A percentile compares a stretch with the other conserved stretches of the same genome.
Conservation (phyloP, 2,329 filamentous ascomycete genomes). For the Nannizziopsis barbatae region DNA sequence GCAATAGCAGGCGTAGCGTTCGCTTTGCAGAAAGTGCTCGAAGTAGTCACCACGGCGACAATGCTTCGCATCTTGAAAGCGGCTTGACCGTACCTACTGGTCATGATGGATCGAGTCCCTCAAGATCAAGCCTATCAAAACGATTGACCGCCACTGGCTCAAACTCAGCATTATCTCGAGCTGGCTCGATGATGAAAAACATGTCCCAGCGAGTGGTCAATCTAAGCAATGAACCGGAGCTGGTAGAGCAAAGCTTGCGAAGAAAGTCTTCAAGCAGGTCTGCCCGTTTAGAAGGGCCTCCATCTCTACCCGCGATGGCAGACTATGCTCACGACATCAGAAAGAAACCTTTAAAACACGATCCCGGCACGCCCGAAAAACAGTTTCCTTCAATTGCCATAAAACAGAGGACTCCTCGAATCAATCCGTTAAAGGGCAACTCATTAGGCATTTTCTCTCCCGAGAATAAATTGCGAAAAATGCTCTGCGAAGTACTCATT, state of each 20-base stretch:
- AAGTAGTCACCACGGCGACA: constrained; percentile 46
- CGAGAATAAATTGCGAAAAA: constrained; percentile 60
- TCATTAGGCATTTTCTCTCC: constrained; percentile 75
- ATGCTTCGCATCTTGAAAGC: constrained; percentile 50
- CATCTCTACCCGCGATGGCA: constrained; percentile 38
- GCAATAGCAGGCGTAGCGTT: constrained; percentile 39
- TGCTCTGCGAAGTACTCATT: constrained; percentile 72
- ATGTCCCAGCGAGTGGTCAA: constrained; percentile 99
- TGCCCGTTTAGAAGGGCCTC: constrained; percentile 43
- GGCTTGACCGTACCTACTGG: constrained; percentile 46
- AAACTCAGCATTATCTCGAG: constrained; percentile 52
- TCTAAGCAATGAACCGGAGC: constrained; percentile 81
- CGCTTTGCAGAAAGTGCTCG: constrained; percentile 37
- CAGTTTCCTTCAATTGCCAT: constrained; percentile 19
- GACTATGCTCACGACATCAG: constrained; percentile 37
- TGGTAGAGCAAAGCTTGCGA: constrained; percentile 60
- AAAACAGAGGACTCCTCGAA: constrained; percentile 29
- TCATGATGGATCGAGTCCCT: constrained; percentile 32
- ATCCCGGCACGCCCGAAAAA: constrained; percentile 29
- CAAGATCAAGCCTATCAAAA: constrained; percentile 24
- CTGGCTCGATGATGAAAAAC: constrained; percentile 64
- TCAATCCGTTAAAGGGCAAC: constrained; percentile 77
- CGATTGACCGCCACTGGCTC: constrained; percentile 55
- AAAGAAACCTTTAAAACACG: constrained; percentile 24
- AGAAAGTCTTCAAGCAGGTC: constrained; percentile 44